Percentiles rank a stretch among this genome's conserved stretches.
phyloP scores from a whole-genome alignment of 495 filamentous ascomycete genomes.

The Neurospora hispaniola region DNA sequence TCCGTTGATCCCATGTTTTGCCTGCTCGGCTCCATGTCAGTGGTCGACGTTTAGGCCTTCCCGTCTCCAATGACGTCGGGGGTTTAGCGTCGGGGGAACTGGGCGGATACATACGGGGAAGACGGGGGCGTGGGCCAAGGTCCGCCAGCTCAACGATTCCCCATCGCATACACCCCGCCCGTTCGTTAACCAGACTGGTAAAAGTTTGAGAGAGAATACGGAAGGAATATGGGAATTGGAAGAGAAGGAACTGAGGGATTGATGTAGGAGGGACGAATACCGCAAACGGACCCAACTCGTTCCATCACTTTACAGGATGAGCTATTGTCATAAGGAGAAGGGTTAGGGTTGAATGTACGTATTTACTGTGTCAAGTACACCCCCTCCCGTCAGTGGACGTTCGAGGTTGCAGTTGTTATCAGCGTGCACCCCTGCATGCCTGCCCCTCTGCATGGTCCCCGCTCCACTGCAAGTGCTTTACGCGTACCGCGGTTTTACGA shows the following conservation, averaged over 20 bases:
- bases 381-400: too few species aligned
- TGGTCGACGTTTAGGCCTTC: not conserved
- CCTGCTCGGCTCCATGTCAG: not conserved
- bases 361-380: too few species aligned
- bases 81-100: not conserved
- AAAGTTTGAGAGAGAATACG: not conserved
- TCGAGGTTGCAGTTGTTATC: not conserved
- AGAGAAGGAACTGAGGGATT: not conserved
- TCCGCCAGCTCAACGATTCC: not conserved
- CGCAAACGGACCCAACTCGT: not conserved
- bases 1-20: not conserved
- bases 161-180: not conserved
- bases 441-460: not conserved
- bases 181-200: not conserved
- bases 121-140: not conserved
- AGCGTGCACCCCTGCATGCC: not conserved
- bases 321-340: not conserved
- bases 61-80: not conserved
- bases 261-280: not conserved
- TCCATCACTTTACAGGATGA: not conserved
- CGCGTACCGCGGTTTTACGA: slow-evolving; percentile 4
- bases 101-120: not conserved
- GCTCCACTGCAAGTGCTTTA: slow-evolving; percentile 4
- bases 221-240: not conserved
- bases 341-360: not conserved